Evolutionary conservation across 1,284 basidiomycete genomes (phyloP).

Genomic region (Microbotryum intermedium): DNA sequence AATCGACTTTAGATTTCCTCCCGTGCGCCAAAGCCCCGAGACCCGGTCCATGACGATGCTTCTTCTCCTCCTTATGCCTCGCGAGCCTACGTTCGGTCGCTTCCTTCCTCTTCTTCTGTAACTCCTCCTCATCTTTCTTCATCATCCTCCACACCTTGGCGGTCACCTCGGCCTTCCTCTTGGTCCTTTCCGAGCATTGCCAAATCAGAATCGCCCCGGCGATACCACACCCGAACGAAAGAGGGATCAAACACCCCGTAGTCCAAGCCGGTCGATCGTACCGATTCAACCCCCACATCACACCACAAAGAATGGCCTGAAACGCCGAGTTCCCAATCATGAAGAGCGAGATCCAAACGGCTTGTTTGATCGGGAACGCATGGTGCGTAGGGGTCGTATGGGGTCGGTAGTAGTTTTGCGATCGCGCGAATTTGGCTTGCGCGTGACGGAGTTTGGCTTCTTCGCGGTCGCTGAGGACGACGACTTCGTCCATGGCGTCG

Average conservation of each 20-base stretch:
- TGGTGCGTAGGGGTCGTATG: conserved; percentile 16
- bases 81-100: not conserved
- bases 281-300: conserved; percentile 9
- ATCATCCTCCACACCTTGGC: conserved; percentile 1
- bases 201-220: conserved; percentile 9
- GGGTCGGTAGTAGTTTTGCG: conserved; percentile 10
- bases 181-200: conserved; percentile 3
- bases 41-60: not conserved
- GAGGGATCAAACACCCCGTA: conserved; percentile 8
- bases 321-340: conserved; percentile 11
- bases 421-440: conserved; percentile 3
- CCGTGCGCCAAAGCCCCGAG: too few relatives aligned
- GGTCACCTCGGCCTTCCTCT: conserved; percentile 14
- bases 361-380: conserved; percentile 7
- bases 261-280: conserved; percentile 13
- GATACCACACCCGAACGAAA: conserved; percentile 8
- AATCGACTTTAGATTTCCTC: not conserved
- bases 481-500: not conserved
- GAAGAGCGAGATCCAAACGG: conserved; percentile 3
- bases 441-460: conserved; percentile 1
- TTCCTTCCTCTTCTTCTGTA: conserved; percentile 1
- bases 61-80: conserved; percentile 3
- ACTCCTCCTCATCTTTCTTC: conserved; percentile 13
- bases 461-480: conserved; percentile 5
- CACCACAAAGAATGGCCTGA: conserved; percentile 8